Conservation (phyloP, 2,329 filamentous ascomycete species). For the Botryotinia convoluta region DNA sequence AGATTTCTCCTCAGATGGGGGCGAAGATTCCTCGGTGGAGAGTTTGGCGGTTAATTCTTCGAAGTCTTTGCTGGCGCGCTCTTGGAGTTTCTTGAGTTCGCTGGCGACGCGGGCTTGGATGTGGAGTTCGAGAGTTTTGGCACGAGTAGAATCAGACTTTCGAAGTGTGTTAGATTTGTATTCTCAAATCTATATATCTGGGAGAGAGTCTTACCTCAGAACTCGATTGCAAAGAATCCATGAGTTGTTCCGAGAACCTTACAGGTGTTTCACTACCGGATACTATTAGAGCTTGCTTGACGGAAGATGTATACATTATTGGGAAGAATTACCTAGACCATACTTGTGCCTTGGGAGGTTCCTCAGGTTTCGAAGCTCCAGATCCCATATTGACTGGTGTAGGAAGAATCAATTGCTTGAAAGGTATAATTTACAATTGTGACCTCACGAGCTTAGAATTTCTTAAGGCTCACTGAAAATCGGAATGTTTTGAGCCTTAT, state of each 20-base stretch:
- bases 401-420: slow-evolving; percentile 17
- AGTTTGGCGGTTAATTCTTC: slow-evolving; percentile 65
- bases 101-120: slow-evolving; percentile 82
- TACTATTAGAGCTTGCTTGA: slow-evolving; percentile 20
- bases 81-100: slow-evolving; percentile 78
- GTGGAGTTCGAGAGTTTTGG: slow-evolving; percentile 78
- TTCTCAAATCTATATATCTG: background rate
- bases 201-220: slow-evolving; percentile 64
- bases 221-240: slow-evolving; percentile 79
- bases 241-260: slow-evolving; percentile 75
- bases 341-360: slow-evolving; percentile 32
- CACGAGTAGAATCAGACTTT: slow-evolving; percentile 84
- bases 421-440: background rate
- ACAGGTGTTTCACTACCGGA: slow-evolving; percentile 57
- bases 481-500: background rate
- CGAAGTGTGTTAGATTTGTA: background rate
- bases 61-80: slow-evolving; percentile 67
- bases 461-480: slow-evolving; percentile 22
- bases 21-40: slow-evolving; percentile 38
- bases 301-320: background rate
- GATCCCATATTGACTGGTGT: slow-evolving; percentile 35
- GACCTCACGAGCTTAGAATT: slow-evolving; percentile 23
- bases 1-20: slow-evolving; percentile 25
- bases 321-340: slow-evolving; percentile 33
- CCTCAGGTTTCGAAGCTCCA: slow-evolving; percentile 35